Evolutionary conservation across 2,329 filamentous ascomycete genomes (phyloP).

Genomic region (Phaeomoniella chlamydospora): DNA sequence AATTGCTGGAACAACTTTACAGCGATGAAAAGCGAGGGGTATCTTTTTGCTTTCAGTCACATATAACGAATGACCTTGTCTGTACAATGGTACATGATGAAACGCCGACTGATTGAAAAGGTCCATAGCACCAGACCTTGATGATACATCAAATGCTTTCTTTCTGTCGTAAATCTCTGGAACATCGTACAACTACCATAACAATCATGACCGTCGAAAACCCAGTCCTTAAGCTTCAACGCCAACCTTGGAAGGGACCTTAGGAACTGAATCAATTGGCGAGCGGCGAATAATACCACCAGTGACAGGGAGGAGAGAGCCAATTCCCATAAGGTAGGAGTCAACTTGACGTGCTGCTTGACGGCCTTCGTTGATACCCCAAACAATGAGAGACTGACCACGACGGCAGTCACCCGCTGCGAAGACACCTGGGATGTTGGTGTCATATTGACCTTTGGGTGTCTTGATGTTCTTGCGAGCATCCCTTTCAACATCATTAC

Average conservation of each 20-base stretch:
- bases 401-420: constrained; percentile 90
- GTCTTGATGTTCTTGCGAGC: constrained; percentile 94
- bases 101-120: background rate
- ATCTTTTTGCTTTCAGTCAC: too few species aligned
- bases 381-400: constrained; percentile 91
- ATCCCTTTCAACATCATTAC: constrained; percentile 82
- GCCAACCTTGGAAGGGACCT: background rate
- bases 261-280: constrained; percentile 32
- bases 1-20: too few species aligned
- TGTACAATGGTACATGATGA: background rate
- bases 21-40: background rate
- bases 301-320: constrained; percentile 71
- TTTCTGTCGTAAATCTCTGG: background rate
- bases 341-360: constrained; percentile 88
- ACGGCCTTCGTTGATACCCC: constrained; percentile 96
- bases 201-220: background rate
- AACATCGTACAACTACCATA: background rate
- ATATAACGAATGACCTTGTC: too few species aligned
- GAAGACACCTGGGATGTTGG: constrained; percentile 78
- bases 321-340: constrained; percentile 61
- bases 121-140: too few species aligned
- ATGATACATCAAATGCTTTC: background rate
- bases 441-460: constrained; percentile 69
- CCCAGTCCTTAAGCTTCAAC: background rate
- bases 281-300: constrained; percentile 82